Evolutionary conservation across 495 filamentous ascomycete genomes (phyloP), one percentile per base, ranked within the genome.

Genomic region (Cercophora scortea): DNA sequence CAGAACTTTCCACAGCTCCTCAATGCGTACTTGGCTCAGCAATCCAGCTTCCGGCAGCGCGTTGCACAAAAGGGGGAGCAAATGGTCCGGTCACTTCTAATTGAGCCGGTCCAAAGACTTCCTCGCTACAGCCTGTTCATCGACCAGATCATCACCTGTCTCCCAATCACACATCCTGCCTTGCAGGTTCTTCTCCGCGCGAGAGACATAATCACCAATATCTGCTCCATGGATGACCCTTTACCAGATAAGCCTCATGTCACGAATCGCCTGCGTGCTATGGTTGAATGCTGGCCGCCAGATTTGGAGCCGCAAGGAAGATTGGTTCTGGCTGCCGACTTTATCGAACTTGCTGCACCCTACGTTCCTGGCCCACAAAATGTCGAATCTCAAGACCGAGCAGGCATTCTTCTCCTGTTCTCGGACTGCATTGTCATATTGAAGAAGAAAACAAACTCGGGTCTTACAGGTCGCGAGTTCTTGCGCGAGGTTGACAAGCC

Each of bases 91-190:
- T 96, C 91, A n/a, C 75, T 91, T 47, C 76, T 97, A 42, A 97
- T 97, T 68, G 93, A 99, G 68, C 93, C 93, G 1, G 90, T 99
- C 8, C 93, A 99, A 66, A 79, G 93, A 19, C 77, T 99, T 47
- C 93, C 93, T 39, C 87, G 93, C 6, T 99, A 99, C 66, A 95
- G 86, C 62, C 74, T 99, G 8, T 83, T 96, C 57, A 95, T 99
- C 56, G 94, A 97, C 70, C 91, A 92, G 56, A 96, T 99, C 67
- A 78, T 89, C 47, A 81, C 83, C 55, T 85, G 83, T 55, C 76
- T 99, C 9, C 90, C 92, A 7, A 76, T 88, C 39, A 82, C 86
- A 9, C 90, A 97, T 60, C 86, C 87, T 15, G 90, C 90, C 1
- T 74, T 95, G 45, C 81, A 85, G 54, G 75, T 73, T 8, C 81